Evolutionary conservation across 768 basidiomycete species (phyloP), one percentile per base, ranked within the genome.

Genomic region (Hericium rajendrae): DNA sequence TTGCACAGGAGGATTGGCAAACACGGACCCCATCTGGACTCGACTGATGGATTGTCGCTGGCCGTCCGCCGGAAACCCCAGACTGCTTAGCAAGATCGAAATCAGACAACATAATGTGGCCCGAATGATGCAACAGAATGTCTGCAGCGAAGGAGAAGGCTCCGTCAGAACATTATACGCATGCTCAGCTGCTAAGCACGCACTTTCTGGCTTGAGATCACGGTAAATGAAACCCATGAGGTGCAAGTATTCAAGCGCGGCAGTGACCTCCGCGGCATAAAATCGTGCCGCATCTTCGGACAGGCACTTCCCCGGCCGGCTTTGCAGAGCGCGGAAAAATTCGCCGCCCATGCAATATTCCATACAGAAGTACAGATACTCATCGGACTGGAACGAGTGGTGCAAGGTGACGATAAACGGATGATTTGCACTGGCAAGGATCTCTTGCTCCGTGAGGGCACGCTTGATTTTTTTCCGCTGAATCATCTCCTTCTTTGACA

Each of bases 401-500:
- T 97, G 90, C 39, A 99, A 83, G 24, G 97, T 98, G 66, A 99
- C 95, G 73, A 99, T 99, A 79, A 99, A 99, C 1, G 97, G 97
- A 69, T 98, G 97, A 68, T 99, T 99, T 37, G 97, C 91, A 22
- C 94, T 95, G 9, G 95, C 95, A 46, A 99, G 81, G 64, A 99
- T 99, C 72, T 98, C 97, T 75, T 97, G 97, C 73, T 99, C 97
- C 4, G 97, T 97, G 67, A 99, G 70, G 9, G 95, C 97, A 60
- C 97, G 85, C 72, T 99, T 99, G 76, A 99, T 95, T 79, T 99
- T 99, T 77, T 95, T 97, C 66, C 97, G 85, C 75, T 95, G 93
- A 71, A 99, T 94, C 95, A 99, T 98, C 78, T 99, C 97, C 77
- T 89, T 91, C 78, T 98, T 98, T 53, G 94, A 97, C 48, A 99